These are phyloP conservation scores for Rubroboletus satanas DNA, from an alignment of 768 basidiomycete species.

Conservation along the genomic window DNA sequence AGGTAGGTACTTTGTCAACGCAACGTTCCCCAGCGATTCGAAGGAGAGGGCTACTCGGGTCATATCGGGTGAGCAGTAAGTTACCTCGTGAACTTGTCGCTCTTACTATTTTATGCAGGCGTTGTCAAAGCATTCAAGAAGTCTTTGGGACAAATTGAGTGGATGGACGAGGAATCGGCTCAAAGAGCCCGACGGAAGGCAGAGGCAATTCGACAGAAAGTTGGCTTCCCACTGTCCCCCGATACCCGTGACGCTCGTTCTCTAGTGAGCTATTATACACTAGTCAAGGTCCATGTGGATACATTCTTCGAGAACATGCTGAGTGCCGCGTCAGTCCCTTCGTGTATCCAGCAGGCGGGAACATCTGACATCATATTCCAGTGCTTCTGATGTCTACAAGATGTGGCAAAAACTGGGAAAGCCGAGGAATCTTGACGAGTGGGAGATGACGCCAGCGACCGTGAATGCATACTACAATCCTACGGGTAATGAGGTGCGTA, in stretches of 20 bases:
- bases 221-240: conserved; percentile 89
- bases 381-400: conserved; percentile 58
- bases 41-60: conserved; percentile 77
- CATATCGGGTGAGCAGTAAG: conserved; percentile 56
- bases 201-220: conserved; percentile 59
- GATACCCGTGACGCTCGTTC: conserved; percentile 69
- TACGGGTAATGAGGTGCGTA: conserved; percentile 74
- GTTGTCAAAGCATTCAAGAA: conserved; percentile 81
- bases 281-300: conserved; percentile 58
- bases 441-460: conserved; percentile 86
- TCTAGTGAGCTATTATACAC: conserved; percentile 68
- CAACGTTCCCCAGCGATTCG: conserved; percentile 75
- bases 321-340: conserved; percentile 45
- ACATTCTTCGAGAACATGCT: conserved; percentile 87
- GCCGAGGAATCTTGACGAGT: conserved; percentile 62
- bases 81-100: neutral
- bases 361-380: conserved; percentile 25
- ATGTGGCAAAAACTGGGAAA: conserved; percentile 75
- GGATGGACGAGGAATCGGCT: conserved; percentile 89
- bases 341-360: neutral
- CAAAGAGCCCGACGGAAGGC: conserved; percentile 84
- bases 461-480: conserved; percentile 90
- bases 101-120: conserved; percentile 39
- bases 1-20: conserved; percentile 85
- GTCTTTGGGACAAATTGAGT: conserved; percentile 69